Evolutionary conservation across 176 grass and related monocot genomes (phyloP).

Genomic region (Oropetium thomaeum): DNA sequence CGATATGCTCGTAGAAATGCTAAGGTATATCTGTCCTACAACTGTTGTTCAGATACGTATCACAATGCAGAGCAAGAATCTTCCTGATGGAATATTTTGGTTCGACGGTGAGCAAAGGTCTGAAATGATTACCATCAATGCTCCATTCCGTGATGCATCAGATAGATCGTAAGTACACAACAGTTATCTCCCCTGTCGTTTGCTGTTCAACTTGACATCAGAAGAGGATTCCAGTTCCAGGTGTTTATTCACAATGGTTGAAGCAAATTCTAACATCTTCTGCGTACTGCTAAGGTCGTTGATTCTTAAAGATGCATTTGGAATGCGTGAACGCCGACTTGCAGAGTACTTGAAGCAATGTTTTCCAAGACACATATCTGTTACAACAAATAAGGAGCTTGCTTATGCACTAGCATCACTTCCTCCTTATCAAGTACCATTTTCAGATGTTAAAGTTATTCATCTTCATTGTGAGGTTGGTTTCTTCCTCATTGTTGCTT

Average conservation of each 20-base stretch:
- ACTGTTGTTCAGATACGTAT: slow-evolving; percentile 73
- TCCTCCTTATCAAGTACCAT: slow-evolving; percentile 72
- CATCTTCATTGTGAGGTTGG: slow-evolving; percentile 84
- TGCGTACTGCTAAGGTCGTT: slow-evolving; percentile 42
- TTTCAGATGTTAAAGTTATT: slow-evolving; percentile 66
- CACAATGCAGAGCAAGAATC: slow-evolving; percentile 67
- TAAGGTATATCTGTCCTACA: slow-evolving; percentile 79
- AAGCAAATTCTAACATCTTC: not conserved
- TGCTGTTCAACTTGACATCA: not conserved
- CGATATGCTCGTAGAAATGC: slow-evolving; percentile 89
- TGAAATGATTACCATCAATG: slow-evolving; percentile 50
- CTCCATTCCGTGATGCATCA: slow-evolving; percentile 52
- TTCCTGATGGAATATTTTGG: slow-evolving; percentile 87
- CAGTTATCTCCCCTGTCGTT: not conserved
- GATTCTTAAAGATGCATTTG: slow-evolving; percentile 56
- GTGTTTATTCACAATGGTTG: not conserved
- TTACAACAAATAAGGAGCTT: slow-evolving; percentile 88
- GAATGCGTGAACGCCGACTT: slow-evolving; percentile 54
- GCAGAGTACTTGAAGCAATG: slow-evolving; percentile 85
- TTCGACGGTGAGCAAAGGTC: slow-evolving; percentile 36
- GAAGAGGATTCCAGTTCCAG: not conserved
- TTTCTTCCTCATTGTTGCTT: slow-evolving; percentile 15
- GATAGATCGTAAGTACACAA: slow-evolving; percentile 65
- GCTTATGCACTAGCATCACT: slow-evolving; percentile 80
- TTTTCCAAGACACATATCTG: slow-evolving; percentile 58